Evolutionary conservation across 2,329 filamentous ascomycete genomes (phyloP).

Genomic region (Trichoderma sp.): DNA sequence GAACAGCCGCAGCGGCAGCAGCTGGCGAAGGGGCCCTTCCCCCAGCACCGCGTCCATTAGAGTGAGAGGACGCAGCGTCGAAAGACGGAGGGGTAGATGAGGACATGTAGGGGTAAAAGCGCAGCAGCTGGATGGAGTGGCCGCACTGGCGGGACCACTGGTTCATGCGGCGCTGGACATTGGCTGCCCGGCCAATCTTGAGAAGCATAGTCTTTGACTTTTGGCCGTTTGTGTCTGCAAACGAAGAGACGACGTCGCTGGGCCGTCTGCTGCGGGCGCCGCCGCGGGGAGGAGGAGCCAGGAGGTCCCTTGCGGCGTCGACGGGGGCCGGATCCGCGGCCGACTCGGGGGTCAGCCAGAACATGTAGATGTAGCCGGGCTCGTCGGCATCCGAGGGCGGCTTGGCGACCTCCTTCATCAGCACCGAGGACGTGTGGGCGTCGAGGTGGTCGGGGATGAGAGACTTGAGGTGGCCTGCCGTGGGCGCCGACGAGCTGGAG

Average conservation of each 20-base stretch:
- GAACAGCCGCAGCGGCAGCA: constrained; percentile 43
- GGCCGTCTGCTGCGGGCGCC: constrained; percentile 44
- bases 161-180: constrained; percentile 87
- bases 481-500: constrained; percentile 37
- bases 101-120: constrained; percentile 84
- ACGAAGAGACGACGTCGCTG: constrained; percentile 58
- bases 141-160: constrained; percentile 95
- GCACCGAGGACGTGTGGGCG: constrained; percentile 66
- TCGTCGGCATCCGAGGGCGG: constrained; percentile 68
- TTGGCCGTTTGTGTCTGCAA: constrained; percentile 39
- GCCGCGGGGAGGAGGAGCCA: constrained; percentile 49
- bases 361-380: constrained; percentile 96
- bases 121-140: constrained; percentile 81
- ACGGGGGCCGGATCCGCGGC: constrained; percentile 55
- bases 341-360: constrained; percentile 79
- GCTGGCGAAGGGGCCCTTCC: constrained; percentile 39
- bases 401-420: constrained; percentile 77
- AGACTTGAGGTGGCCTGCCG: constrained; percentile 38
- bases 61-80: constrained; percentile 11
- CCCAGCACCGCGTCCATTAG: background rate
- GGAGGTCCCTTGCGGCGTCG: constrained; percentile 61
- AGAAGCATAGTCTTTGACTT: constrained; percentile 63
- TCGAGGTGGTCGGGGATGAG: constrained; percentile 70
- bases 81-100: constrained; percentile 42
- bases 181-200: constrained; percentile 69